phyloP scores from a whole-genome alignment of 768 basidiomycete genomes.

The Kwoniella mangroviensis region DNA sequence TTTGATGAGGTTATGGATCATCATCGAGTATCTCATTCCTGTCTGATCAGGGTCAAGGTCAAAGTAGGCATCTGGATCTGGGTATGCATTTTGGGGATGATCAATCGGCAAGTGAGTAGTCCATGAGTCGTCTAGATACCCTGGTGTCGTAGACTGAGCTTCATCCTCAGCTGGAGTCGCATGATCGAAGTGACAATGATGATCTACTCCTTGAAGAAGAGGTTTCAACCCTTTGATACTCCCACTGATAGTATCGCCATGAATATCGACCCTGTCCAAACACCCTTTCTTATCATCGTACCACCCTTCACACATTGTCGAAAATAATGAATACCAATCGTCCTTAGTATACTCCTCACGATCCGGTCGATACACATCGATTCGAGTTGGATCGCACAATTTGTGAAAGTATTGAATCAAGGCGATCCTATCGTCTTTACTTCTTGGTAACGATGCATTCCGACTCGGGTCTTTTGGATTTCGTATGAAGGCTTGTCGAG shows the following conservation, averaged over 20 bases:
- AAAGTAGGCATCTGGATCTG: too few relatives aligned
- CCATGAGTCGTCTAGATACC: too few relatives aligned
- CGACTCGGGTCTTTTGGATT: too few relatives aligned
- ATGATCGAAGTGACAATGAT: background rate
- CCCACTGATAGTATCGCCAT: background rate
- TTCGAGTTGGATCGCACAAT: too few relatives aligned
- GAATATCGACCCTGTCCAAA: background rate
- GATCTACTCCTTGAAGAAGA: background rate
- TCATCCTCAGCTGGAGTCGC: background rate
- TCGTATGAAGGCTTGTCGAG: too few relatives aligned
- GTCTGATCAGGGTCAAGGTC: background rate
- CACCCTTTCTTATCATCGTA: background rate
- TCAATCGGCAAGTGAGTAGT: too few relatives aligned
- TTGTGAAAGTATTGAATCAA: too few relatives aligned
- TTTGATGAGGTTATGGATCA: background rate
- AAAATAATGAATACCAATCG: background rate
- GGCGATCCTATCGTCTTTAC: too few relatives aligned
- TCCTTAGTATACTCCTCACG: too few relatives aligned
- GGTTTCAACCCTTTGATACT: slow-evolving; percentile 1
- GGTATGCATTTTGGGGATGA: too few relatives aligned
- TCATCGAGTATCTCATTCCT: background rate
- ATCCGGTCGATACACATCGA: too few relatives aligned
- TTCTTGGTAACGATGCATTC: too few relatives aligned
- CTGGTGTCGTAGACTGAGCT: background rate
- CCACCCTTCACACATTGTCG: background rate